phyloP scores from a whole-genome alignment of 768 basidiomycete species.

The Leccinum aurantiacum region DNA sequence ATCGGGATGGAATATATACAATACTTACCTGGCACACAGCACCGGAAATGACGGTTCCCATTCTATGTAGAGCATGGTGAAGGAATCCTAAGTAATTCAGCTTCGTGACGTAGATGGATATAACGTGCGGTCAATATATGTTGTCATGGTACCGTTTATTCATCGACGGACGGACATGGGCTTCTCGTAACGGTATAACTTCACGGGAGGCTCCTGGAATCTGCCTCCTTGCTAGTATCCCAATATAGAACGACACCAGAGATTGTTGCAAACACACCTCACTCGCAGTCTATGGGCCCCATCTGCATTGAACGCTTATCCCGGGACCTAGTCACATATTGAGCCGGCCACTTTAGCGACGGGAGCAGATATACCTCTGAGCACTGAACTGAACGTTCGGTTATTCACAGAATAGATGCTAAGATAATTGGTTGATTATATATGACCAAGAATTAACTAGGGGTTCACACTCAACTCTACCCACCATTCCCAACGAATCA shows the following conservation, averaged over 20 bases:
- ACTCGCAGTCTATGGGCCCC: not conserved
- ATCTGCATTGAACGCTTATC: not conserved
- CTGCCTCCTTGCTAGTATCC: not conserved
- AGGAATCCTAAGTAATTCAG: not conserved
- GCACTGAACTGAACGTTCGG: not conserved
- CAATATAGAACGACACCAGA: not conserved
- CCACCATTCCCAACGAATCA: not conserved
- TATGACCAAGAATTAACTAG: constrained; percentile 4
- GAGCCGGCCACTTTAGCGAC: no score
- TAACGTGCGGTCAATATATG: no score
- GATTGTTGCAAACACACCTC: not conserved
- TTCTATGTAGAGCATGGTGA: not conserved
- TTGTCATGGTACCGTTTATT: not conserved
- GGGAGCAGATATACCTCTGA: not conserved
- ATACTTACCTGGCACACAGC: not conserved
- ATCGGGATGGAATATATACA: not conserved
- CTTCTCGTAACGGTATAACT: not conserved
- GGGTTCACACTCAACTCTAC: constrained; percentile 19
- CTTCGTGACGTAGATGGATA: no score
- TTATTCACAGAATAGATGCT: constrained; percentile 1
- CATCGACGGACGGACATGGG: not conserved
- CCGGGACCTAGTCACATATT: not conserved
- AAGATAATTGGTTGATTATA: constrained; percentile 11
- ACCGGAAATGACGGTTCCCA: not conserved
- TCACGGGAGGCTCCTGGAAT: no score